Percentiles rank a stretch among this genome's conserved stretches.
phyloP scores from a whole-genome alignment of 441 rosid species.

The Populus hybrid region DNA sequence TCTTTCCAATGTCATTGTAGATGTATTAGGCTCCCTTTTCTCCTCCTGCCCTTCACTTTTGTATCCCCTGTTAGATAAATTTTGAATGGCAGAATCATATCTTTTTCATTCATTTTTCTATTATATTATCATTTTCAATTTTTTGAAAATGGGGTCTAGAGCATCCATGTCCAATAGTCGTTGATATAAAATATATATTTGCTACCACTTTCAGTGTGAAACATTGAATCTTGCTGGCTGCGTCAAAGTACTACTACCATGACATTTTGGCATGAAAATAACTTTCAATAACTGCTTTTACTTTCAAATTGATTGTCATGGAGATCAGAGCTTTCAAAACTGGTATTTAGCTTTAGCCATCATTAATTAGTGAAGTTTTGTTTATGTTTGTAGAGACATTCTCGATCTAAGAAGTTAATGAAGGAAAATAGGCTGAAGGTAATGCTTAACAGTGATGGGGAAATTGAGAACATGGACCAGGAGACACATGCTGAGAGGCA shows the following conservation, averaged over 20 bases:
- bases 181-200: not conserved
- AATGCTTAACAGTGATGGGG: constrained; percentile 56
- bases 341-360: not conserved
- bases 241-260: not conserved
- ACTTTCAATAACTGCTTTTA: not conserved
- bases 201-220: not conserved
- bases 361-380: not conserved
- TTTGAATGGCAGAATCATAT: not conserved
- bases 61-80: not conserved
- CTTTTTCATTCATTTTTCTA: too few species aligned
- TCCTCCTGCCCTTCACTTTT: not conserved
- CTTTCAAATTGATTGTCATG: not conserved
- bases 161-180: not conserved
- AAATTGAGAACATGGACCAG: constrained; percentile 66
- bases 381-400: constrained; percentile 44
- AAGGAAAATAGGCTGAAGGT: constrained; percentile 61
- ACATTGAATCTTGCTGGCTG: not conserved
- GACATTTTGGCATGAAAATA: not conserved
- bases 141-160: not conserved
- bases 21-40: not conserved
- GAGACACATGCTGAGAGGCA: constrained; percentile 56
- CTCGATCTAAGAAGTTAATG: constrained; percentile 57
- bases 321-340: not conserved
- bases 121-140: not conserved
- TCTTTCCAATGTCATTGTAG: not conserved